Percentiles rank a stretch among this genome's conserved stretches.
phyloP scores from a whole-genome alignment of 768 basidiomycete species.

The Russula sp. region DNA sequence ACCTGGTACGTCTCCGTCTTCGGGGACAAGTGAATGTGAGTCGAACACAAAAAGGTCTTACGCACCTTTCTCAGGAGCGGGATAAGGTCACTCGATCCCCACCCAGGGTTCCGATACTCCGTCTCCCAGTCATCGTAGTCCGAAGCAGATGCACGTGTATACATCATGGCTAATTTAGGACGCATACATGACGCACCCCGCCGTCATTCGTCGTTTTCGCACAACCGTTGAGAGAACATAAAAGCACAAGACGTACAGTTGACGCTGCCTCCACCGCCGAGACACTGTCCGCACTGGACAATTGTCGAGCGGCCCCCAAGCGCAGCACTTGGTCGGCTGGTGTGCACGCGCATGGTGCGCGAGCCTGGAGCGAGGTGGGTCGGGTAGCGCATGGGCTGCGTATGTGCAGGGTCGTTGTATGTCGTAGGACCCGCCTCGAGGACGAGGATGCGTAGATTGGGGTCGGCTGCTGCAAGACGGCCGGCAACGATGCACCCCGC shows the following conservation, averaged over 20 bases:
- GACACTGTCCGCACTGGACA: conserved; percentile 42
- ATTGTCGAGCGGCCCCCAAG: conserved; percentile 40
- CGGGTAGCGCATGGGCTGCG: conserved; percentile 49
- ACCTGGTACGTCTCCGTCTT: conserved; percentile 39
- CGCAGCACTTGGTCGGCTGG: conserved; percentile 36
- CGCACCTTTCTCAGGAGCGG: conserved; percentile 53
- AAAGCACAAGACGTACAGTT: conserved; percentile 36
- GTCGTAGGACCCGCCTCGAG: conserved; percentile 55
- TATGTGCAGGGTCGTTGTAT: conserved; percentile 40
- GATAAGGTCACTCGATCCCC: conserved; percentile 52
- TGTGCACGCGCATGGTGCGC: conserved; percentile 42
- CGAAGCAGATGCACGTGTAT: conserved; percentile 52
- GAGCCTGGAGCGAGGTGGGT: conserved; percentile 36
- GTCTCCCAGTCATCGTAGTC: conserved; percentile 62
- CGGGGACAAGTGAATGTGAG: not conserved
- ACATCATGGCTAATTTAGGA: conserved; percentile 32
- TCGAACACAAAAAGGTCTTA: not conserved
- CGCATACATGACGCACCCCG: not conserved
- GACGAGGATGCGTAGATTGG: conserved; percentile 50
- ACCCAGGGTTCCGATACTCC: conserved; percentile 48
- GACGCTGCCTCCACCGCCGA: conserved; percentile 60
- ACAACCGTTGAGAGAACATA: not conserved
- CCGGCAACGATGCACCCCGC: conserved; percentile 52
- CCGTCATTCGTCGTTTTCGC: not conserved
- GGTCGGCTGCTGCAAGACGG: conserved; percentile 48